A percentile compares a stretch with the other conserved stretches of the same genome.
Evolutionary conservation across 2,329 filamentous ascomycete genomes (phyloP).

Genomic region (Colletotrichum sp.): DNA sequence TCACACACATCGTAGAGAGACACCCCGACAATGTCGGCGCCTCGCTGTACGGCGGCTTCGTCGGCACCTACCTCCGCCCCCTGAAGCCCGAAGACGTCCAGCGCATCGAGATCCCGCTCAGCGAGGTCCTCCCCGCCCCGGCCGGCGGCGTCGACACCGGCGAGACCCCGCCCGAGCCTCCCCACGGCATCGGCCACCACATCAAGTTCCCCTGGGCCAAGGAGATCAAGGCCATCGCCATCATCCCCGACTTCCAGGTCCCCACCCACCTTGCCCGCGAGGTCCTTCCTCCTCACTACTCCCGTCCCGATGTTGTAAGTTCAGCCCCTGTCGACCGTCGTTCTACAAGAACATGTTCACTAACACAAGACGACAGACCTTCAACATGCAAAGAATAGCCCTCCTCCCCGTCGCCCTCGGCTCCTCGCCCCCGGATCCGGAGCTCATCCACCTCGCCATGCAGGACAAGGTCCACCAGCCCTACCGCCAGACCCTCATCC

Average conservation of each 20-base stretch:
- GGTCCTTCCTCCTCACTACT: slow-evolving; percentile 82
- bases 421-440: slow-evolving; percentile 86
- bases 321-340: accelerated
- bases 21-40: slow-evolving; percentile 96
- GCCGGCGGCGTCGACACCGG: slow-evolving; percentile 93
- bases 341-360: neutral
- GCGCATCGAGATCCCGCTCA: slow-evolving; percentile 90
- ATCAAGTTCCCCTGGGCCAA: slow-evolving; percentile 93
- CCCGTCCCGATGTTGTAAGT: slow-evolving; percentile 80
- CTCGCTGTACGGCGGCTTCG: slow-evolving; percentile 93
- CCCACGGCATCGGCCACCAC: slow-evolving; percentile 91
- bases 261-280: slow-evolving; percentile 90
- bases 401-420: slow-evolving; percentile 89
- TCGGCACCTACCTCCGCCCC: slow-evolving; percentile 95
- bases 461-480: slow-evolving; percentile 98
- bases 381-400: slow-evolving; percentile 94
- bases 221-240: slow-evolving; percentile 95
- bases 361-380: slow-evolving; percentile 56
- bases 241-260: slow-evolving; percentile 95
- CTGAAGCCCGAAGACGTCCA: slow-evolving; percentile 88
- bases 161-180: slow-evolving; percentile 84
- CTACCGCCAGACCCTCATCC: slow-evolving; percentile 90
- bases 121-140: slow-evolving; percentile 88
- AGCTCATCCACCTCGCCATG: slow-evolving; percentile 97
- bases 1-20: slow-evolving; percentile 58